Evolutionary conservation across 371 early-diverging fungal species (phyloP).

Genomic region (Zychaea mexicana): DNA sequence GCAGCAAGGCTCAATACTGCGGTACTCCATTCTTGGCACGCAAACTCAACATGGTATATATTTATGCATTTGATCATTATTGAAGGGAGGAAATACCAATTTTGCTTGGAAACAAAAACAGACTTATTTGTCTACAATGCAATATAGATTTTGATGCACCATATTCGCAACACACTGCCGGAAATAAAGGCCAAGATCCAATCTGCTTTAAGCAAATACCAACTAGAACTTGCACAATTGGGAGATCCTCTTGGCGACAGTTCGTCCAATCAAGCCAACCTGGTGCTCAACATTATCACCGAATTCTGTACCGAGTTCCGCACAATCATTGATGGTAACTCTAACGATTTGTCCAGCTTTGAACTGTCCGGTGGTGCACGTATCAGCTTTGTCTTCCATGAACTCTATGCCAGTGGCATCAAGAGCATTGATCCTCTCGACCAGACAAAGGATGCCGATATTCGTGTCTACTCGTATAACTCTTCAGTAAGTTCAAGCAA

Average conservation of each 20-base stretch:
- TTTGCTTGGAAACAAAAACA: no score
- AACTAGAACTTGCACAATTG: conserved; percentile 80
- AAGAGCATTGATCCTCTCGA: conserved; percentile 97
- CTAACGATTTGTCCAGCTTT: conserved; percentile 88
- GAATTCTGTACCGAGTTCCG: conserved; percentile 97
- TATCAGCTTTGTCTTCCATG: conserved; percentile 98
- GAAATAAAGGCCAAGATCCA: conserved; percentile 97
- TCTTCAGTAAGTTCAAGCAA: conserved; percentile 81
- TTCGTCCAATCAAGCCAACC: conserved; percentile 61
- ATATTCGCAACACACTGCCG: conserved; percentile 95
- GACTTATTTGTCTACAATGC: background rate
- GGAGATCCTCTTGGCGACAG: conserved; percentile 89
- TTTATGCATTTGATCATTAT: no score
- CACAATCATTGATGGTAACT: conserved; percentile 92
- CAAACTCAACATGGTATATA: conserved; percentile 84
- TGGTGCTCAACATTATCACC: conserved; percentile 94
- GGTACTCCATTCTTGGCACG: conserved; percentile 98
- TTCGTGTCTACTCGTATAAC: conserved; percentile 97
- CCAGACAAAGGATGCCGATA: conserved; percentile 97
- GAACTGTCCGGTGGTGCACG: conserved; percentile 98
- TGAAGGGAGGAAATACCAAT: background rate
- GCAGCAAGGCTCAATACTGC: conserved; percentile 96
- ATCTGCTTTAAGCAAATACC: conserved; percentile 81
- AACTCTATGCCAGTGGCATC: conserved; percentile 90
- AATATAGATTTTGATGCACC: conserved; percentile 70